Evolutionary conservation across 805 yeast species (phyloP).

Genomic region (Pichia cabralensis): DNA sequence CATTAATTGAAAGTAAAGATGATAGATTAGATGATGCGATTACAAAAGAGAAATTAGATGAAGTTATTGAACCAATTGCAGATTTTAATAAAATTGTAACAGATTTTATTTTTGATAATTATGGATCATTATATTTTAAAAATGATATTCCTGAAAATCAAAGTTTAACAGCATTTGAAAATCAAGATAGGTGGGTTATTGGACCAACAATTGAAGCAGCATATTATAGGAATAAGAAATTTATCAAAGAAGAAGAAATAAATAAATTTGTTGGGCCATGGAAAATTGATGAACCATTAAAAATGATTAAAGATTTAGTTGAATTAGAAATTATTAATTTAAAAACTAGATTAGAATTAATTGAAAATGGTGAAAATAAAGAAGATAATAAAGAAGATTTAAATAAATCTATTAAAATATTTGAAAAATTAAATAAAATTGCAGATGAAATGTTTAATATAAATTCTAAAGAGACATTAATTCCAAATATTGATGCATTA

Average conservation of each 20-base stretch:
- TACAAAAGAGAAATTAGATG: constrained; percentile 39
- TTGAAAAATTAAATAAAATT: constrained; percentile 45
- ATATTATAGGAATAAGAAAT: constrained; percentile 59
- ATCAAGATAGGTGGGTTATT: constrained; percentile 77
- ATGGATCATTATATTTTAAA: constrained; percentile 75
- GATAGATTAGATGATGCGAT: constrained; percentile 43
- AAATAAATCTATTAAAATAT: constrained; percentile 46
- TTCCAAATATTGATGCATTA: constrained; percentile 54
- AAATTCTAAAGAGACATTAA: constrained; percentile 30
- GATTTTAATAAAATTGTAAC: constrained; percentile 29
- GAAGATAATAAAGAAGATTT: constrained; percentile 34
- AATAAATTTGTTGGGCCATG: constrained; percentile 69
- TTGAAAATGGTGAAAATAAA: constrained; percentile 38
- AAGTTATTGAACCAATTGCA: constrained; percentile 64
- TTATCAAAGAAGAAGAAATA: constrained; percentile 40
- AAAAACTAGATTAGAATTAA: constrained; percentile 41
- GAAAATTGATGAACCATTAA: constrained; percentile 45
- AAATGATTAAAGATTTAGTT: constrained; percentile 56
- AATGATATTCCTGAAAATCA: constrained; percentile 43
- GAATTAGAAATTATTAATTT: constrained; percentile 55
- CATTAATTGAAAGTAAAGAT: constrained; percentile 38
- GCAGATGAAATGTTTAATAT: constrained; percentile 53
- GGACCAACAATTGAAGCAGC: constrained; percentile 84
- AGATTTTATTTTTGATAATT: constrained; percentile 52
- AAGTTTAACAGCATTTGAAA: constrained; percentile 38